Evolutionary conservation across 2,329 filamentous ascomycete genomes (phyloP).

Genomic region (Epichloe gansuensis): DNA sequence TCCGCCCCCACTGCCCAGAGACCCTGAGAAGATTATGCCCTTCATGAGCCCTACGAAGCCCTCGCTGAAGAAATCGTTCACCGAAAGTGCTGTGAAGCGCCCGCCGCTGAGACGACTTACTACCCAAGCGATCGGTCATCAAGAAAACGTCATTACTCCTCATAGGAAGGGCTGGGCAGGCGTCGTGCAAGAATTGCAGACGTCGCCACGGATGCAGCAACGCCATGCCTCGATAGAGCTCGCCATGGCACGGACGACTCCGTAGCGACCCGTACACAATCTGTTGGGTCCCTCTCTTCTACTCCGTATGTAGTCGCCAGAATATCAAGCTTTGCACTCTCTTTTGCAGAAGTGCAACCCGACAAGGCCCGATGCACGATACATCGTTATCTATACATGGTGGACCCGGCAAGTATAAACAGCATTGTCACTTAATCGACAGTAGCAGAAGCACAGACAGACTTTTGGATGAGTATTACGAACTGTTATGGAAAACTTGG

Average conservation of each 20-base stretch:
- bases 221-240: slow-evolving; percentile 51
- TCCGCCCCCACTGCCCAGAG: slow-evolving; percentile 17
- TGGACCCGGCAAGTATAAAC: slow-evolving; percentile 2
- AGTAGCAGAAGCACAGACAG: not conserved
- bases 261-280: slow-evolving; percentile 2
- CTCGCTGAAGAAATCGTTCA: slow-evolving; percentile 27
- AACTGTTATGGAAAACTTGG: slow-evolving; percentile 1
- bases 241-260: slow-evolving; percentile 31
- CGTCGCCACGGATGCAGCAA: slow-evolving; percentile 47
- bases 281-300: not conserved
- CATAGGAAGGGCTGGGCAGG: slow-evolving; percentile 49
- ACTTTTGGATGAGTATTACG: slow-evolving; percentile 1
- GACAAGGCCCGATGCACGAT: not conserved
- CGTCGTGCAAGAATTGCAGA: slow-evolving; percentile 51
- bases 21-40: slow-evolving; percentile 23
- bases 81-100: slow-evolving; percentile 31
- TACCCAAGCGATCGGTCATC: slow-evolving; percentile 41
- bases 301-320: not conserved
- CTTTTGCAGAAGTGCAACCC: not conserved
- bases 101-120: slow-evolving; percentile 41
- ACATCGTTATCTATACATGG: not conserved
- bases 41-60: slow-evolving; percentile 21
- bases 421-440: not conserved
- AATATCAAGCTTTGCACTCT: not conserved
- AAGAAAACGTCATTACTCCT: slow-evolving; percentile 31